Conservation (phyloP, 2,329 filamentous ascomycete genomes). For the Diaporthe caulivora region DNA sequence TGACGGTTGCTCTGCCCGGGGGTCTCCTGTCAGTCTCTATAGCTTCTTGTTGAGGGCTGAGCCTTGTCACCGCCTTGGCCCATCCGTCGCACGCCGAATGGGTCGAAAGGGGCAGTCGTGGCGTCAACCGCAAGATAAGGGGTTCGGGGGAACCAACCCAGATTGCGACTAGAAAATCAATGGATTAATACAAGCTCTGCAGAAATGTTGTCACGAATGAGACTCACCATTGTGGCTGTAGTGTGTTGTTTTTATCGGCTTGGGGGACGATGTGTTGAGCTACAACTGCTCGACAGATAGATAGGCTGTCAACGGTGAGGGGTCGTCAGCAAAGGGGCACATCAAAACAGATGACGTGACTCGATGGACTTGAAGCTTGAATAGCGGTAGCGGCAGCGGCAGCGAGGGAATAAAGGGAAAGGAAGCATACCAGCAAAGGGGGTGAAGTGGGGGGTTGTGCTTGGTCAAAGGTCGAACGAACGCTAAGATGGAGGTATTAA, state of each 20-base stretch:
- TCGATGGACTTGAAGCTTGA: neutral
- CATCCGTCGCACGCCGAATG: conserved; percentile 1
- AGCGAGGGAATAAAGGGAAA: neutral
- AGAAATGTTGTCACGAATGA: neutral
- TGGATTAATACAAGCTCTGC: conserved; percentile 21
- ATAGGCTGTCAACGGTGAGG: conserved; percentile 40
- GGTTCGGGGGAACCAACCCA: conserved; percentile 65
- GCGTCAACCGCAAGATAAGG: conserved; percentile 26
- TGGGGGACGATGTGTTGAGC: conserved; percentile 27
- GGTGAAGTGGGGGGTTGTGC: neutral
- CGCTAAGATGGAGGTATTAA: conserved; percentile 33
- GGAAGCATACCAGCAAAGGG: conserved; percentile 32
- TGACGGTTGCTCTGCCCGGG: conserved; percentile 74
- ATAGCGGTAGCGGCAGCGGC: neutral
- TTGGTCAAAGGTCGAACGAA: conserved; percentile 31
- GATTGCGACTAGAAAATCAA: conserved; percentile 71
- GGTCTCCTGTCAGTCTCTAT: conserved; percentile 24
- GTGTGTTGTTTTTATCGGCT: conserved; percentile 18
- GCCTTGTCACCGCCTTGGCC: conserved; percentile 1
- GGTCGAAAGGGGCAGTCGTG: conserved; percentile 6
- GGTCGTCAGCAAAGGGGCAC: conserved; percentile 37
- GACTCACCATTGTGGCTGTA: conserved; percentile 39
- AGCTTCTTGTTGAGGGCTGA: conserved; percentile 22
- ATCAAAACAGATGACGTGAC: conserved; percentile 36
- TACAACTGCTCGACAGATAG: conserved; percentile 31